phyloP scores from a whole-genome alignment of 208 protist genomes.

The Vickermania spadyakhi region DNA sequence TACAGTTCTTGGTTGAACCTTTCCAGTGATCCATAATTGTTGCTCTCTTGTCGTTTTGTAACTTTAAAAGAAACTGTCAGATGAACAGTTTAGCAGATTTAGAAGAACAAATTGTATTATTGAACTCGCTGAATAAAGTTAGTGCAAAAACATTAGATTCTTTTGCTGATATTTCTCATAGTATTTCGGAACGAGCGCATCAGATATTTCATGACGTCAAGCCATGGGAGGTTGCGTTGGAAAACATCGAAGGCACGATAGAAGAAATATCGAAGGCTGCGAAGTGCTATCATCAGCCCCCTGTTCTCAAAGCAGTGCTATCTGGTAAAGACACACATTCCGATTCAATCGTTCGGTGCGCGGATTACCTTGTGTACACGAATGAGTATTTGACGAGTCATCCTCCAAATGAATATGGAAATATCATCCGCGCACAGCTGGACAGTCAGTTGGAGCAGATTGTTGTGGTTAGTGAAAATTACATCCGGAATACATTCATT shows the following conservation, averaged over 20 bases:
- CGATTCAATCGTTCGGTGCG: slow-evolving; percentile 48
- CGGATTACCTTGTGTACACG: slow-evolving; percentile 85
- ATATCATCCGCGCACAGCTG: slow-evolving; percentile 34
- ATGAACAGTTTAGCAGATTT: slow-evolving; percentile 49
- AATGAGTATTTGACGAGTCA: slow-evolving; percentile 69
- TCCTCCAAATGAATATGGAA: slow-evolving; percentile 45
- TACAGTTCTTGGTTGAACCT: too few relatives aligned
- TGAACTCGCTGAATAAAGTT: slow-evolving; percentile 52
- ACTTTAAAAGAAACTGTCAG: too few relatives aligned
- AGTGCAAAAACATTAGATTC: slow-evolving; percentile 67
- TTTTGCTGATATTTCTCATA: slow-evolving; percentile 74
- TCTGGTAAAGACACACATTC: slow-evolving; percentile 40
- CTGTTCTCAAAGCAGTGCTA: slow-evolving; percentile 49
- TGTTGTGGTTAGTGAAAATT: slow-evolving; percentile 52
- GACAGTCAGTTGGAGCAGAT: slow-evolving; percentile 38
- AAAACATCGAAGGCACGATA: slow-evolving; percentile 80
- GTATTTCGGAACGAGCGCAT: slow-evolving; percentile 47
- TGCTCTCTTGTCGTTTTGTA: background rate
- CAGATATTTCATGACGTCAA: slow-evolving; percentile 68
- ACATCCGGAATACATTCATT: slow-evolving; percentile 60
- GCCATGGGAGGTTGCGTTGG: slow-evolving; percentile 79
- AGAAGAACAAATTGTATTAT: slow-evolving; percentile 58
- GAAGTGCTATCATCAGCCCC: slow-evolving; percentile 77
- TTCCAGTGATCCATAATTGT: background rate
- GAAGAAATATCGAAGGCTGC: slow-evolving; percentile 78